Percentiles rank a stretch among this genome's conserved stretches.
Conservation (phyloP, 140 eudicot species). For the Oenanthe javanica region DNA sequence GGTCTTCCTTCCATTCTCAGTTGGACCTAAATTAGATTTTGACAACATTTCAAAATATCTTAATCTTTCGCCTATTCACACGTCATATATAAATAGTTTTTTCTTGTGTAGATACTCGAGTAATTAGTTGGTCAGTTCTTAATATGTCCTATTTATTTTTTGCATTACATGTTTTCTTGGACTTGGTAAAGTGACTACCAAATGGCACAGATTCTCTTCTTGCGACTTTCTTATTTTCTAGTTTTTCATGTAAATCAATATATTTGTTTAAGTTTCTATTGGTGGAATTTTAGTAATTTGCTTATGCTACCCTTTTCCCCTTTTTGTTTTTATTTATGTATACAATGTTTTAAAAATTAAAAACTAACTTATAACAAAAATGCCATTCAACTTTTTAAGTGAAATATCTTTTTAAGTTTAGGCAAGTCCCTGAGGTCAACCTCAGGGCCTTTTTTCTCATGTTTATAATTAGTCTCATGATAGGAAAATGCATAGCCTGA, state of each 20-base stretch:
- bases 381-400: no score
- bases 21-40: background rate
- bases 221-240: background rate
- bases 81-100: background rate
- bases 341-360: no score
- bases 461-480: no score
- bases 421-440: no score
- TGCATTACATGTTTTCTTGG: background rate
- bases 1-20: background rate
- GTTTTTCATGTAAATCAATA: background rate
- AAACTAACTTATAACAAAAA: no score
- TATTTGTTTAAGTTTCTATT: background rate
- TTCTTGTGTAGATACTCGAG: background rate
- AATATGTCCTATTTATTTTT: background rate
- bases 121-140: background rate
- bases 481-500: no score
- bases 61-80: background rate
- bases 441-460: no score
- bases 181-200: background rate
- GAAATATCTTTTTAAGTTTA: no score
- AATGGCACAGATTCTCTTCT: background rate
- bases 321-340: no score
- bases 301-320: background rate
- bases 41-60: background rate
- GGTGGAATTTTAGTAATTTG: background rate